phyloP scores from a whole-genome alignment of 2,329 filamentous ascomycete species.

The Aspergillus pseudoterreus region DNA sequence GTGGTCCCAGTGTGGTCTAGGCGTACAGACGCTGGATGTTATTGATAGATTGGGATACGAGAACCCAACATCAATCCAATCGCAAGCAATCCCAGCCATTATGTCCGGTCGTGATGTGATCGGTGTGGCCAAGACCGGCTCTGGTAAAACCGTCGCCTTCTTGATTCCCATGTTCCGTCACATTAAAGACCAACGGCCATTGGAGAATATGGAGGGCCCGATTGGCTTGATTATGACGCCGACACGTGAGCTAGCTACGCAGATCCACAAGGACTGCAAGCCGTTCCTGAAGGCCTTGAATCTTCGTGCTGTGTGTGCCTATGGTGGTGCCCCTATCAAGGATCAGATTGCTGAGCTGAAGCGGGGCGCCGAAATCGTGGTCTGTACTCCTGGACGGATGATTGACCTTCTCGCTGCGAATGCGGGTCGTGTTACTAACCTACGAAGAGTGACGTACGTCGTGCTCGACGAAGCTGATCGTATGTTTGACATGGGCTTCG shows the following conservation, averaged over 20 bases:
- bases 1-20: slow-evolving; percentile 92
- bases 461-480: slow-evolving; percentile 96
- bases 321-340: slow-evolving; percentile 92
- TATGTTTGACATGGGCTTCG: slow-evolving; percentile 99
- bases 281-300: slow-evolving; percentile 86
- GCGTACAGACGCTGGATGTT: slow-evolving; percentile 80
- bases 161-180: slow-evolving; percentile 95
- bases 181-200: slow-evolving; percentile 84
- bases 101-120: slow-evolving; percentile 97
- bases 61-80: slow-evolving; percentile 87
- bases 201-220: slow-evolving; percentile 82
- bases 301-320: slow-evolving; percentile 84
- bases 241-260: slow-evolving; percentile 86
- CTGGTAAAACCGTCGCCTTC: slow-evolving; percentile 95
- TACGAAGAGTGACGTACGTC: slow-evolving; percentile 84
- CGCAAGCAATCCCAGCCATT: slow-evolving; percentile 88
- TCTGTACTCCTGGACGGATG: slow-evolving; percentile 91
- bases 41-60: slow-evolving; percentile 79
- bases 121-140: slow-evolving; percentile 94
- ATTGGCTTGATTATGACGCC: slow-evolving; percentile 88
- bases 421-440: slow-evolving; percentile 86
- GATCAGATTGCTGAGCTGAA: slow-evolving; percentile 97
- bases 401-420: slow-evolving; percentile 94
- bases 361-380: slow-evolving; percentile 88
- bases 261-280: slow-evolving; percentile 92